Conservation (phyloP, 2,329 filamentous ascomycete genomes). For the Pezicula neosporulosa region DNA sequence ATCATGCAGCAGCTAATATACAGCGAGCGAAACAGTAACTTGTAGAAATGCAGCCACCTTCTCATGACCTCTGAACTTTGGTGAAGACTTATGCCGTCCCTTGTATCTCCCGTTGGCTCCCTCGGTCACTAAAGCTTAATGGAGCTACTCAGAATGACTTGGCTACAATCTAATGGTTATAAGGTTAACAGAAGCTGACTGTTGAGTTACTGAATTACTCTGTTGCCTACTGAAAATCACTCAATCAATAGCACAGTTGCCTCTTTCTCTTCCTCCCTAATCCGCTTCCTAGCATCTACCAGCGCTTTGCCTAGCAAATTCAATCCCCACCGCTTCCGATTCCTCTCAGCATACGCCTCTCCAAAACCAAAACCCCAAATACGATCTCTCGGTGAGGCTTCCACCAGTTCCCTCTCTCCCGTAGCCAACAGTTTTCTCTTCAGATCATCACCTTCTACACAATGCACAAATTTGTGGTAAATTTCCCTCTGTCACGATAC, state of each 20-base stretch:
- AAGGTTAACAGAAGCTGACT: too few relatives aligned
- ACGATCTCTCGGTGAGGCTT: slow-evolving; percentile 56
- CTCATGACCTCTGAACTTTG: too few relatives aligned
- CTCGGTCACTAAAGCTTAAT: too few relatives aligned
- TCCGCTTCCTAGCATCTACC: slow-evolving; percentile 51
- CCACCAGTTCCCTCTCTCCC: slow-evolving; percentile 57
- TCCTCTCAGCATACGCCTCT: slow-evolving; percentile 43
- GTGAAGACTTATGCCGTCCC: too few relatives aligned
- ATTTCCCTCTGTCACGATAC: slow-evolving; percentile 55
- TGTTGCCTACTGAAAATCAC: not conserved
- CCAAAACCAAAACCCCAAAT: slow-evolving; percentile 66
- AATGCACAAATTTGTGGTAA: slow-evolving; percentile 53
- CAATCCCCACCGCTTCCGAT: slow-evolving; percentile 53
- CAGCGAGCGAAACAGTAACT: too few relatives aligned
- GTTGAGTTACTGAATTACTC: not conserved
- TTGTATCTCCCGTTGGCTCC: too few relatives aligned
- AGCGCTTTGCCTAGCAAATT: slow-evolving; percentile 63
- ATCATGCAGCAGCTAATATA: too few relatives aligned
- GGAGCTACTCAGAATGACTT: too few relatives aligned
- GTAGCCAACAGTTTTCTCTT: slow-evolving; percentile 50
- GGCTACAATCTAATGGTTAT: too few relatives aligned
- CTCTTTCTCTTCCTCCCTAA: slow-evolving; percentile 39
- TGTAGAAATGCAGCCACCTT: too few relatives aligned
- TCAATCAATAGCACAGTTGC: not conserved
- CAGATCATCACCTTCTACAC: slow-evolving; percentile 35